These are phyloP conservation scores for Dentiscutata heterogama DNA, from an alignment of 371 early-diverging fungal species.

Conservation along the genomic window DNA sequence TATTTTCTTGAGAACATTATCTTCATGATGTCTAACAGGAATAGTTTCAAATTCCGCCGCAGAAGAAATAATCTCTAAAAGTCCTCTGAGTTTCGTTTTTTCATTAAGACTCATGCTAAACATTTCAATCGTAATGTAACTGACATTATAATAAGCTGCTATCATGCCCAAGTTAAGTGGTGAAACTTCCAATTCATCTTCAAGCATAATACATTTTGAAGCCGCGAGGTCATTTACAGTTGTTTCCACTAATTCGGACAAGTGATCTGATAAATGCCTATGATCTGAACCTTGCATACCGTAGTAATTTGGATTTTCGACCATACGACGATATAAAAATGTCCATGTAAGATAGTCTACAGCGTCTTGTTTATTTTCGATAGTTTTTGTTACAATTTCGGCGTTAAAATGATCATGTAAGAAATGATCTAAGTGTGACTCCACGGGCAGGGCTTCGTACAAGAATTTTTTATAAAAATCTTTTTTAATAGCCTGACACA, in stretches of 20 bases:
- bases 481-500: constrained; percentile 95
- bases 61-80: constrained; percentile 91
- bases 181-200: constrained; percentile 85
- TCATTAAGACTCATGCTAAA: constrained; percentile 87
- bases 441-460: constrained; percentile 94
- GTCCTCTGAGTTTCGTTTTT: constrained; percentile 89
- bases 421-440: constrained; percentile 90
- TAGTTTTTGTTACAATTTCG: constrained; percentile 93
- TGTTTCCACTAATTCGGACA: constrained; percentile 95
- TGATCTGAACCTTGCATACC: constrained; percentile 87
- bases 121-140: constrained; percentile 93
- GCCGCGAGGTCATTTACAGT: constrained; percentile 87
- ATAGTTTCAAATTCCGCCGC: constrained; percentile 93
- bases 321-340: constrained; percentile 94
- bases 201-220: constrained; percentile 90
- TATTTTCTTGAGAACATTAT: constrained; percentile 76
- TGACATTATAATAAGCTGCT: constrained; percentile 96
- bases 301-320: constrained; percentile 97
- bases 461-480: constrained; percentile 97
- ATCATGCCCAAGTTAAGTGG: constrained; percentile 97
- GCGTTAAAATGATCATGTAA: constrained; percentile 97
- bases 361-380: constrained; percentile 97
- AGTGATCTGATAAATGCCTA: constrained; percentile 89
- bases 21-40: constrained; percentile 96
- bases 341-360: constrained; percentile 99